Base-by-base conservation (phyloP, 805 yeast species). In the Wickerhamiella allomyrinae region DNA sequence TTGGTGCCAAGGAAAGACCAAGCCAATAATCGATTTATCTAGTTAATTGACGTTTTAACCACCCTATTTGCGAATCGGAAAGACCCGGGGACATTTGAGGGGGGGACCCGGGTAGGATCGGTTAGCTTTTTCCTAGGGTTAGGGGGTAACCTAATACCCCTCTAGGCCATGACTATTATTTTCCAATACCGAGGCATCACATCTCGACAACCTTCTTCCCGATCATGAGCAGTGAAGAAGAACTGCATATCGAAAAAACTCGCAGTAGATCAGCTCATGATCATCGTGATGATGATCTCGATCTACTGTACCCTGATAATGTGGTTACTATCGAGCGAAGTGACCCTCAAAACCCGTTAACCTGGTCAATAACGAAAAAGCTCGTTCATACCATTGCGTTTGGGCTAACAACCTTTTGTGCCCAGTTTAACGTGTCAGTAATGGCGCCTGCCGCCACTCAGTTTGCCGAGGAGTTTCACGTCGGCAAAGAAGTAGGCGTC, bases 361-460 rank as follows among this genome's bases (percentile, higher is more conserved):
- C 73, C 52, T 77, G 83, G 83, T 62, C 76, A 0, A 21, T 53
- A 0, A 37, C 45, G 25, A 61, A 65, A 40, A 73, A 70, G 51
- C 54, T 67, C 4, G 7, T 54, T 2, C 62, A 66, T 47, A 60
- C 73, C 10, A 60, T 70, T 47, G 50, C 47, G 11, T 53, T 41
- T 29, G 46, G 72, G n/a, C 55, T 73, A 38, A 68, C 78, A 3
- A 57, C 67, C 9, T 59, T 75, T 3, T 70, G 73, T 0, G 75
- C 76, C 44, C 69, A 73, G 64, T 76, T 74, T 13, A 67, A 79
- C 1, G 71, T 79, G 3, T 41, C 54, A 1, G 62, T 74, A 22
- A 67, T 69, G 46, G 66, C 78, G 0, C 79, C 80, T 0, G 72
- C 74, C 17, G 58, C 67, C 24, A 60, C 54, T 15, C 57, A 62